Conservation (phyloP, 441 rosid species). For the Corymbia citriodora region DNA sequence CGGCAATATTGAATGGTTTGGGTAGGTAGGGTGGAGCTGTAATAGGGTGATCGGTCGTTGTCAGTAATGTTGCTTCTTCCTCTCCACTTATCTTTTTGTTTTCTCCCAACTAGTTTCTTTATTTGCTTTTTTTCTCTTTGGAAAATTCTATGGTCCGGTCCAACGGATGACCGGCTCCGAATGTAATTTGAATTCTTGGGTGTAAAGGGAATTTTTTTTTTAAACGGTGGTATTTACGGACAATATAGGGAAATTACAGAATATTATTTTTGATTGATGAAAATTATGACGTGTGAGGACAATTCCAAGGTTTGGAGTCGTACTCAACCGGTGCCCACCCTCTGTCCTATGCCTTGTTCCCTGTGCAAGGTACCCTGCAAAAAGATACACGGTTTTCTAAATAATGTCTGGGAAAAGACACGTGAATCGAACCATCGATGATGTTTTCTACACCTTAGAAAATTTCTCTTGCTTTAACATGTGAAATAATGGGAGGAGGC, state of each 20-base stretch:
- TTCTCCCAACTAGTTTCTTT: background rate
- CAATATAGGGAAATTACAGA: background rate
- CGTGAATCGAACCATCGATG: background rate
- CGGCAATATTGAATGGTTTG: background rate
- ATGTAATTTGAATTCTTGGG: background rate
- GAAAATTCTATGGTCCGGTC: background rate
- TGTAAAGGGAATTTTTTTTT: background rate
- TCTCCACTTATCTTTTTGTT: background rate
- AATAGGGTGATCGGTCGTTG: background rate
- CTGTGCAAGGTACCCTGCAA: background rate
- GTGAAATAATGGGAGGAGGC: background rate
- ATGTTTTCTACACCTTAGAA: background rate
- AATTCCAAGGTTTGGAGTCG: too few relatives aligned
- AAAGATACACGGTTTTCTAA: background rate
- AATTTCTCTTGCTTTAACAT: background rate
- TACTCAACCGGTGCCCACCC: too few relatives aligned
- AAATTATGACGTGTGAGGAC: background rate
- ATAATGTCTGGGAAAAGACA: background rate
- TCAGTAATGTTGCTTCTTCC: background rate
- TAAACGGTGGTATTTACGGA: background rate
- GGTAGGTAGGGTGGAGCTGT: background rate
- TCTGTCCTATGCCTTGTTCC: background rate
- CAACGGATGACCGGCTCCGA: background rate
- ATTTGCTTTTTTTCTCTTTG: background rate
- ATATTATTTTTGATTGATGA: background rate